These are phyloP conservation scores for Stygiomarasmius scandens DNA, from an alignment of 1,284 basidiomycete species.

Conservation along the genomic window DNA sequence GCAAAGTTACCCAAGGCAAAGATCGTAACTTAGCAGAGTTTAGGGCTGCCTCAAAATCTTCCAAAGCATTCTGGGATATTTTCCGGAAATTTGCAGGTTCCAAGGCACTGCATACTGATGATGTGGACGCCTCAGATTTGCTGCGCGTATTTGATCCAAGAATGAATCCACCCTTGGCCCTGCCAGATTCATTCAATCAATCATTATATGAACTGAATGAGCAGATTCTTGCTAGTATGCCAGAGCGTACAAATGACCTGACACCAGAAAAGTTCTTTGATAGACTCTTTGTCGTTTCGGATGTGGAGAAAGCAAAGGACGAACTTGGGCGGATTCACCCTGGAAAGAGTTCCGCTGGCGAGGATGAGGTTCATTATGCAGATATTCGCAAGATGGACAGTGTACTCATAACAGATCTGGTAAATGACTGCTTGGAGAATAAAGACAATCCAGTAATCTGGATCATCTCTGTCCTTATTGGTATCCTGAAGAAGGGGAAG, in stretches of 20 bases:
- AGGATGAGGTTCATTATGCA: slow-evolving; percentile 6
- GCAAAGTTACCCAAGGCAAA: too few species aligned
- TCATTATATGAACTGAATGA: neutral
- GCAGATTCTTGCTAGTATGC: neutral
- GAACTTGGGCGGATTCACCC: neutral
- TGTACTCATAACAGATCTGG: neutral
- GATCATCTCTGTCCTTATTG: too few species aligned
- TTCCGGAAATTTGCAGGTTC: too few species aligned
- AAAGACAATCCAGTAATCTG: too few species aligned
- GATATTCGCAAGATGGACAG: slow-evolving; percentile 11
- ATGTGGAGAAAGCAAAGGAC: neutral
- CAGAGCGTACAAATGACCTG: neutral
- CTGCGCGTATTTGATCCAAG: too few species aligned
- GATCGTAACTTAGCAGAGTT: too few species aligned
- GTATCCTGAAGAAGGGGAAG: too few species aligned
- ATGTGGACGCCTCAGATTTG: too few species aligned
- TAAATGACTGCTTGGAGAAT: slow-evolving; percentile 1
- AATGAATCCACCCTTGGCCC: too few species aligned
- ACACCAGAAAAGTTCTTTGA: slow-evolving; percentile 5
- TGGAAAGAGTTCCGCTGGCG: neutral
- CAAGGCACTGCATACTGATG: too few species aligned
- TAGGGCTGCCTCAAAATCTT: too few species aligned
- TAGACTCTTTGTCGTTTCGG: neutral
- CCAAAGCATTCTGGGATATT: too few species aligned
- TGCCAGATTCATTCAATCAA: neutral